Evolutionary conservation across 192 early-diverging fungal genomes (phyloP).

Genomic region (Entomortierella beljakovae): DNA sequence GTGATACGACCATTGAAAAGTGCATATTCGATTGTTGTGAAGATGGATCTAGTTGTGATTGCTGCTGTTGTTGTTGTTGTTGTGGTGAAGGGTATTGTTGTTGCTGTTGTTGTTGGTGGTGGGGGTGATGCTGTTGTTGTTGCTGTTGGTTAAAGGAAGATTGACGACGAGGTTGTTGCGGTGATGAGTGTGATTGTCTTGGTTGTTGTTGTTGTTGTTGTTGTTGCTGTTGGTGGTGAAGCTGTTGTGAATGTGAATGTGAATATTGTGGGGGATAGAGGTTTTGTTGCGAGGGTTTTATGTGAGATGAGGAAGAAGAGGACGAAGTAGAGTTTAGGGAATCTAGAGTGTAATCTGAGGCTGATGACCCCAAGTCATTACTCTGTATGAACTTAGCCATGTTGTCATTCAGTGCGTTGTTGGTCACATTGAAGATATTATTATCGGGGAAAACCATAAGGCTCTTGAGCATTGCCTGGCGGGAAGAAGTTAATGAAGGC

Average conservation of each 20-base stretch:
- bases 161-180: constrained; percentile 12
- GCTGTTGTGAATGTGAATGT: constrained; percentile 8
- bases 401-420: constrained; percentile 30
- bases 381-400: constrained; percentile 21
- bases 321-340: constrained; percentile 1
- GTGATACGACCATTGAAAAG: constrained; percentile 25
- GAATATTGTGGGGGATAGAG: constrained; percentile 5
- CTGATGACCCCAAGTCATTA: constrained; percentile 17
- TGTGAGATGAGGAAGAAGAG: constrained; percentile 18
- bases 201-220: constrained; percentile 9
- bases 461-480: constrained; percentile 18
- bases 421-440: constrained; percentile 36
- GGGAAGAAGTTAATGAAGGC: neutral
- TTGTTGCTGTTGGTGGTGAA: constrained; percentile 4
- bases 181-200: neutral
- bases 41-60: neutral
- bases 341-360: constrained; percentile 64
- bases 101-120: neutral
- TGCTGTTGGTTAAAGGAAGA: neutral
- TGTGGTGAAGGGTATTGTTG: neutral
- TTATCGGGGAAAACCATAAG: constrained; percentile 44
- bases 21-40: constrained; percentile 36
- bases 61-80: constrained; percentile 1
- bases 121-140: neutral
- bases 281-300: constrained; percentile 11